Evolutionary conservation across 768 basidiomycete genomes (phyloP).

Genomic region (Imleria badia): DNA sequence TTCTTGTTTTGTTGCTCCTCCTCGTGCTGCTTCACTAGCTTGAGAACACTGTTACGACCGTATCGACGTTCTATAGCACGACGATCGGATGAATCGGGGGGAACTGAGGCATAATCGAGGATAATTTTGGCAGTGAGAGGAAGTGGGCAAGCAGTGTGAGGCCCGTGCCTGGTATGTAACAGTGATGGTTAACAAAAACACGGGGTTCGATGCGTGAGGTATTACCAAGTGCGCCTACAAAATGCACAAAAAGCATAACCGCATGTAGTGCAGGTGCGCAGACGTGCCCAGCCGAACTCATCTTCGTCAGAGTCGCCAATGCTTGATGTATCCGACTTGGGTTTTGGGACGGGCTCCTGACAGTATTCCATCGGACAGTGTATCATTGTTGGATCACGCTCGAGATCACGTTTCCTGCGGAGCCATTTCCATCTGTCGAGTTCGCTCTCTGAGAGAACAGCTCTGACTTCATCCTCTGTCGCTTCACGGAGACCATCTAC

Average conservation of each 20-base stretch:
- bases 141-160: slow-evolving; percentile 67
- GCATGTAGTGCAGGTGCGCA: slow-evolving; percentile 72
- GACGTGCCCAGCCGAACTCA: slow-evolving; percentile 68
- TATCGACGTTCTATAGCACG: slow-evolving; percentile 57
- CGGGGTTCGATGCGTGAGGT: not conserved
- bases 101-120: slow-evolving; percentile 60
- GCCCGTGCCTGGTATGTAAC: slow-evolving; percentile 76
- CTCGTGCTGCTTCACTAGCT: slow-evolving; percentile 59
- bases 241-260: slow-evolving; percentile 80
- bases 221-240: slow-evolving; percentile 78
- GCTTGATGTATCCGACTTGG: slow-evolving; percentile 29
- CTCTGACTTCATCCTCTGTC: slow-evolving; percentile 67
- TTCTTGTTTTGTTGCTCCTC: slow-evolving; percentile 74
- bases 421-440: slow-evolving; percentile 78
- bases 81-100: slow-evolving; percentile 52
- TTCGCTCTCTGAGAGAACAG: slow-evolving; percentile 65
- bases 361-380: slow-evolving; percentile 81
- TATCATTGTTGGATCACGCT: slow-evolving; percentile 77
- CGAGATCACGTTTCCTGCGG: slow-evolving; percentile 65
- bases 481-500: slow-evolving; percentile 43
- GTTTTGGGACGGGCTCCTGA: slow-evolving; percentile 73
- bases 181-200: slow-evolving; percentile 7
- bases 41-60: slow-evolving; percentile 59
- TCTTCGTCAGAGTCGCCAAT: slow-evolving; percentile 37
- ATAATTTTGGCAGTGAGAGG: slow-evolving; percentile 66